Base-by-base conservation (phyloP, 176 grass and related monocot genomes). In the Carex scoparia region DNA sequence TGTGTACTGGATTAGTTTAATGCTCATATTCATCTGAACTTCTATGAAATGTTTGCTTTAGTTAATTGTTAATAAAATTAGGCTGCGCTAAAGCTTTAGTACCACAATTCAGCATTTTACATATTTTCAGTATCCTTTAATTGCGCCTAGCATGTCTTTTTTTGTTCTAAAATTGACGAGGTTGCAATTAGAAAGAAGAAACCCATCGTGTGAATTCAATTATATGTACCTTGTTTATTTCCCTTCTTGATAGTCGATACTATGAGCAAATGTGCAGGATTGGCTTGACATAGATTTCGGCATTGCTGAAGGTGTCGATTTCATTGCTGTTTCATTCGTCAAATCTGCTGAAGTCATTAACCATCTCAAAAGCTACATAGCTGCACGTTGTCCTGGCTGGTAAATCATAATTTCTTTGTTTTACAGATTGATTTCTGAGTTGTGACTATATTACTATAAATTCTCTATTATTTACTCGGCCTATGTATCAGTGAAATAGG, bases 231-330 rank as follows among this genome's bases (percentile, higher is more conserved):
- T 69, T 62, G 30, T 44, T 65, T 53, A 56, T 83, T 81, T 83
- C 23, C 16, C 6, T 44, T 69, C 49, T 61, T 72, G 9, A 12
- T 12, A 53, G 4, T 82, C 1, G 38, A 40, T 40, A 40, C 38
- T 40, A 56, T 88, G 80, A 19, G 69, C 38, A 44, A 81, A 57
- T 75, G 3, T 92, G 81, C 90, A 98, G 96, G 96, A 98, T 87
- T 98, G 96, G 96, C 93, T 98, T 91, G 96, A 95, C 81, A 98
- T 98, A 88, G 96, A 98, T 84, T 98, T 98, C 57, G 96, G 91
- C 16, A 98, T 98, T 82, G 85, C 93, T 30, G 96, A 95, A 87
- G 96, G 96, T 65, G 96, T 95, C 27, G 96, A 98, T 89, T 98
- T 98, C 71, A 95, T 95, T 31, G 96, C 96, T 60, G 96, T 98